These are phyloP conservation scores for Neonectria hederae DNA, from an alignment of 2,329 filamentous ascomycete species.

Conservation along the genomic window DNA sequence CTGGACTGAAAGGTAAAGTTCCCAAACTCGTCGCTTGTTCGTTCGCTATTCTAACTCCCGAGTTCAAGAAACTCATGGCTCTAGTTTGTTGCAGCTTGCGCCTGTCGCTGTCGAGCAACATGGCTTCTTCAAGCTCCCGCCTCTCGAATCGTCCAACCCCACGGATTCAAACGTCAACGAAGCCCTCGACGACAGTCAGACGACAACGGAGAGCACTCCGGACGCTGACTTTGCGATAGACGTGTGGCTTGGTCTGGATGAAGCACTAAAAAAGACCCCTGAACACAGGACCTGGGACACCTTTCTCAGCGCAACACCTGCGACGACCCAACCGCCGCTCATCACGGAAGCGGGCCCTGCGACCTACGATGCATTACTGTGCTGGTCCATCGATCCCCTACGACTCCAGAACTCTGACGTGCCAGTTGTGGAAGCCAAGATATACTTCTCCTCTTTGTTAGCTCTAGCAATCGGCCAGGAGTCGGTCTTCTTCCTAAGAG, in stretches of 20 bases:
- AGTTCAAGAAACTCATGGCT: constrained; percentile 22
- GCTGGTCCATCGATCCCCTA: constrained; percentile 52
- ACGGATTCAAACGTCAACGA: constrained; percentile 20
- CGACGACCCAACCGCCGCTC: constrained; percentile 58
- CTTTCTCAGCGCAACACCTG: constrained; percentile 60
- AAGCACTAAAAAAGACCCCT: constrained; percentile 44
- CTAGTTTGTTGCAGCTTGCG: constrained; percentile 30
- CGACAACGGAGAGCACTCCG: constrained; percentile 8
- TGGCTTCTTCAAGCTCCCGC: constrained; percentile 46
- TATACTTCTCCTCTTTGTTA: constrained; percentile 67
- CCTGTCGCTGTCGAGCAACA: constrained; percentile 36
- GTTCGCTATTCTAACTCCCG: constrained; percentile 3
- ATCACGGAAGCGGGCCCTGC: constrained; percentile 74
- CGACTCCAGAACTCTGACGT: constrained; percentile 50
- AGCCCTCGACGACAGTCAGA: constrained; percentile 13
- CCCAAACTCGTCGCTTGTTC: background rate
- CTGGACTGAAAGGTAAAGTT: constrained; percentile 48
- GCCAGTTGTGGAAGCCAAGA: constrained; percentile 56
- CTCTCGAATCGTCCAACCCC: constrained; percentile 18
- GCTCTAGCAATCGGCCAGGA: constrained; percentile 75
- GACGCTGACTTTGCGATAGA: constrained; percentile 34
- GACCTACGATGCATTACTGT: constrained; percentile 72
- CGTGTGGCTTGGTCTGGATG: constrained; percentile 58
- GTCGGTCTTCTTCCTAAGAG: constrained; percentile 75
- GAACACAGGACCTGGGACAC: constrained; percentile 74